A percentile compares a stretch with the other conserved stretches of the same genome.
Conservation (phyloP, 163 green algal species). For the Volvox carteri region DNA sequence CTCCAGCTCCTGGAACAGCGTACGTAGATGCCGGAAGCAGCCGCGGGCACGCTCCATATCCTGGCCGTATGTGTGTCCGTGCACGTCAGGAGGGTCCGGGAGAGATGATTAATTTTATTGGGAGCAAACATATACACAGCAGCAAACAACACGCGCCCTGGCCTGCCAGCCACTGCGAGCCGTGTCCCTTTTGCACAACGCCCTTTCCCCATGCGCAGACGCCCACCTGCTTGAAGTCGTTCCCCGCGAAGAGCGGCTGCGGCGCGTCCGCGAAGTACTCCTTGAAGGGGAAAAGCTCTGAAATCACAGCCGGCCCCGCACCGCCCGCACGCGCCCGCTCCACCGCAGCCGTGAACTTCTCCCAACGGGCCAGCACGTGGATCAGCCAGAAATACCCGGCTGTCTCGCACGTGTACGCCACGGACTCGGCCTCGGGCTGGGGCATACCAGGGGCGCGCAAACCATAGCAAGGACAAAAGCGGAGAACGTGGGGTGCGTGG, state of each 20-base stretch:
- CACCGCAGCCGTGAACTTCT: conserved; percentile 72
- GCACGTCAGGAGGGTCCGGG: too few relatives aligned
- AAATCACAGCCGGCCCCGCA: conserved; percentile 57
- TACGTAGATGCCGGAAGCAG: conserved; percentile 93
- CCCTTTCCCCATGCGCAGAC: too few relatives aligned
- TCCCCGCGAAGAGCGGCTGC: conserved; percentile 82
- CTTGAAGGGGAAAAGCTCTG: conserved; percentile 93
- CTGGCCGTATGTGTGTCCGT: conserved; percentile 34
- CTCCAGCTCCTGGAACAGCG: conserved; percentile 95
- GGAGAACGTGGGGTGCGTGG: too few relatives aligned
- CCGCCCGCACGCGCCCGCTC: conserved; percentile 45
- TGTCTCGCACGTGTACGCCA: conserved; percentile 97
- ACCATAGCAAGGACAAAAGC: too few relatives aligned
- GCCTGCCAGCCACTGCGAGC: too few relatives aligned
- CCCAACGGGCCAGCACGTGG: conserved; percentile 91
- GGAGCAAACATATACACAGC: too few relatives aligned
- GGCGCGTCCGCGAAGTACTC: conserved; percentile 94
- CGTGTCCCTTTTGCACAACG: too few relatives aligned
- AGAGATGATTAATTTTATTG: too few relatives aligned
- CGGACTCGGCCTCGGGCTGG: conserved; percentile 70
- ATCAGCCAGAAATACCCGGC: conserved; percentile 98
- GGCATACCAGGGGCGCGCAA: too few relatives aligned
- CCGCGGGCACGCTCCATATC: conserved; percentile 81
- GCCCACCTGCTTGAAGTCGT: conserved; percentile 71
- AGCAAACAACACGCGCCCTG: too few relatives aligned